Conservation (phyloP, 2,329 filamentous ascomycete genomes). For the Alternaria panax region DNA sequence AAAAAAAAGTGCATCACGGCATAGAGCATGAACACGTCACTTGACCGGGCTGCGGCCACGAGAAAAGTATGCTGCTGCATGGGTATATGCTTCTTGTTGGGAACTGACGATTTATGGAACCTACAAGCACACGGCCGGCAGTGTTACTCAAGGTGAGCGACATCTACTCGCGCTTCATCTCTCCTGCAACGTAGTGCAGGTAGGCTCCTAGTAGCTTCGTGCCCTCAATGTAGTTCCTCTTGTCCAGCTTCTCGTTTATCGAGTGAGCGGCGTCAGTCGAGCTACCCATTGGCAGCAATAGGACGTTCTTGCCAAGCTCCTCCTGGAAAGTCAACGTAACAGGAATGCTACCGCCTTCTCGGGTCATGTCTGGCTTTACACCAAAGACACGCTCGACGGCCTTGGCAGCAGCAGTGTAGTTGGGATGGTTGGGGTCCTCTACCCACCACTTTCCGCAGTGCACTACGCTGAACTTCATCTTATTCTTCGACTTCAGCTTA, state of each 20-base stretch:
- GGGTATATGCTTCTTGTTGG: constrained; percentile 20
- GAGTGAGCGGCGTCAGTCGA: constrained; percentile 96
- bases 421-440: constrained; percentile 97
- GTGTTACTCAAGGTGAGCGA: neutral
- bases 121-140: neutral
- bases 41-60: neutral
- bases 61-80: neutral
- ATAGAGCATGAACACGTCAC: neutral
- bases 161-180: constrained; percentile 64
- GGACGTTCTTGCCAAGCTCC: constrained; percentile 96
- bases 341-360: constrained; percentile 96
- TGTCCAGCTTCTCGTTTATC: constrained; percentile 98
- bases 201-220: constrained; percentile 96
- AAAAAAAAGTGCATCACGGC: neutral
- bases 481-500: constrained; percentile 92
- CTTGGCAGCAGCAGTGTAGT: constrained; percentile 93
- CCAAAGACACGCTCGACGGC: constrained; percentile 96
- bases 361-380: constrained; percentile 90
- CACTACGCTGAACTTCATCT: constrained; percentile 77
- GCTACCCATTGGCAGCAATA: constrained; percentile 95
- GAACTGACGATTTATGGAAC: neutral
- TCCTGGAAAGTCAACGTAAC: constrained; percentile 97
- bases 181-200: constrained; percentile 92
- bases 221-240: constrained; percentile 96
- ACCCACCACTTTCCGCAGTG: constrained; percentile 99